Percentiles rank a stretch among this genome's conserved stretches.
These are phyloP conservation scores for Phytophthora boehmeriae DNA, from an alignment of 352 stramenopile genomes.

Conservation along the genomic window DNA sequence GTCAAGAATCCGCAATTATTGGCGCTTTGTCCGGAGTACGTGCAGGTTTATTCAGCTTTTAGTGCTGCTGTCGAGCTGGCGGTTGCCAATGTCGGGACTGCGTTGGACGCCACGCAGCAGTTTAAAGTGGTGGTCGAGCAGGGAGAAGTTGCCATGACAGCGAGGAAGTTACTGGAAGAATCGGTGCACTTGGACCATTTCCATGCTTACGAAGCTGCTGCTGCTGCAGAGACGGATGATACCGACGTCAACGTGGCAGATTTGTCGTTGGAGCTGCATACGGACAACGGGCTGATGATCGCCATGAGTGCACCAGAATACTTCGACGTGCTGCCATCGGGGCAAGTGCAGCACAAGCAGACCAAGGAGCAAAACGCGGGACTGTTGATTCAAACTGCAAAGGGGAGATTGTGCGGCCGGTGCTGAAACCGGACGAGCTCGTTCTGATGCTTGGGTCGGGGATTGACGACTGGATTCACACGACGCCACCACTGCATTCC, in stretches of 20 bases:
- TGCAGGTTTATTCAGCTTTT: slow-evolving; percentile 57
- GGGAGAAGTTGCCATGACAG: slow-evolving; percentile 45
- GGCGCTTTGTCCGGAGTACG: slow-evolving; percentile 59
- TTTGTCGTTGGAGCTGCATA: slow-evolving; percentile 77
- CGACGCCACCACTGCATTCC: slow-evolving; percentile 51
- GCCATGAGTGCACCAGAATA: slow-evolving; percentile 76
- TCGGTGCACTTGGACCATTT: slow-evolving; percentile 85
- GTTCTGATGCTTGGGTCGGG: slow-evolving; percentile 83
- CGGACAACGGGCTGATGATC: slow-evolving; percentile 79
- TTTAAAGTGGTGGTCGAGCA: slow-evolving; percentile 51
- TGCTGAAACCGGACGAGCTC: slow-evolving; percentile 73
- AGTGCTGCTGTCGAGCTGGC: slow-evolving; percentile 60
- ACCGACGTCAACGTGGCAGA: slow-evolving; percentile 33
- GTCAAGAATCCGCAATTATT: slow-evolving; percentile 45
- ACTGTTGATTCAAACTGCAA: slow-evolving; percentile 63
- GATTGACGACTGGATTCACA: slow-evolving; percentile 75
- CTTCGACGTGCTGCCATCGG: slow-evolving; percentile 57
- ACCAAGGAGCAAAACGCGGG: slow-evolving; percentile 68
- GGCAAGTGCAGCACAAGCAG: slow-evolving; percentile 43
- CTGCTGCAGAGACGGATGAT: slow-evolving; percentile 5
- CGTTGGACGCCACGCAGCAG: slow-evolving; percentile 58
- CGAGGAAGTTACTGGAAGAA: slow-evolving; percentile 62
- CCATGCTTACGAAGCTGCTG: slow-evolving; percentile 66
- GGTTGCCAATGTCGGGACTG: slow-evolving; percentile 57
- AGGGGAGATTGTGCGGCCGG: slow-evolving; percentile 60